Evolutionary conservation across 208 protist genomes (phyloP), one percentile per base, ranked within the genome.

Genomic region (Acanthamoeba sp.): DNA sequence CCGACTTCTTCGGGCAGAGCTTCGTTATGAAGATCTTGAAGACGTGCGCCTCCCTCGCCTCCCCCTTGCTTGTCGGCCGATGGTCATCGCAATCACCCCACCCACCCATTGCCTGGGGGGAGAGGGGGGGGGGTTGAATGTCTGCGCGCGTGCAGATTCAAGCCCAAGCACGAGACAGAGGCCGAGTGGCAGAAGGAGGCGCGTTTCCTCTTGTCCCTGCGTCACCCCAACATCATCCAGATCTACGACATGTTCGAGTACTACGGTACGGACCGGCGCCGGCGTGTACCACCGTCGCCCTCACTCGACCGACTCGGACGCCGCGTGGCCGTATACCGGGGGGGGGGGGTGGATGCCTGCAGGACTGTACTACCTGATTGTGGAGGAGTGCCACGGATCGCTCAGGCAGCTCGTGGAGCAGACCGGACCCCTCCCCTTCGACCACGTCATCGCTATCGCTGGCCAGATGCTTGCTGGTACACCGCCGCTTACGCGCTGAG

Each of bases 91-190:
- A 52, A 52, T 3, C 45, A 14, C 42, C 42, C 10, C 42, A 3
- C 42, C 42, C 42, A 48, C 3, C 42, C n/a, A n/a, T n/a, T n/a
- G n/a, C n/a, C n/a, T n/a, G n/a, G 42, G 42, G 42, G 42, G 42
- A 14, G 42, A 3, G 10, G 14, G 18, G 45, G 6, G 10, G 45
- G 18, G 10, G 45, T 24, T 1, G 18, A 59, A 14, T 27, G 27
- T 59, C 52, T 6, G 22, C 52, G 22, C 52, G 22, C 52, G 52
- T 59, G 22, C 32, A 80, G 71, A 36, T 80, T 80, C 71, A 80
- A 80, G 71, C 71, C 71, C 71, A 80, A 80, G 36, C 71, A 80
- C 71, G 71, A 80, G 71, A 80, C 71, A 20, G 71, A 80, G 71
- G 71, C 71, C 71, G 71, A 80, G 36, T 80, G 71, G 71, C 71